Evolutionary conservation across 331 rosid species (phyloP).

Genomic region (Quercus tomentella): DNA sequence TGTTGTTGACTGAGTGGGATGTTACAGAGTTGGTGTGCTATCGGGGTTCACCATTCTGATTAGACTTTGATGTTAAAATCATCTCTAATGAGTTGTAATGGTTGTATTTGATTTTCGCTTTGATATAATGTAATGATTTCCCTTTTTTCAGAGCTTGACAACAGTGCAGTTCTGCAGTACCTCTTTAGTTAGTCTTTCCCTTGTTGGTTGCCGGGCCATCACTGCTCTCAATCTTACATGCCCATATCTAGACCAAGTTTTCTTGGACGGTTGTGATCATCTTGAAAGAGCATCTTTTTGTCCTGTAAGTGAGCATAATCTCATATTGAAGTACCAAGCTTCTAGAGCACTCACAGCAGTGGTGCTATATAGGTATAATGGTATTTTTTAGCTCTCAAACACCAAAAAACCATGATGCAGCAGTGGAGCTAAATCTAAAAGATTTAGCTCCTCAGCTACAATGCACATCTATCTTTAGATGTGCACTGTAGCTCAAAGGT

Average conservation of each 20-base stretch:
- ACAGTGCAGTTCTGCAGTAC: conserved; percentile 75
- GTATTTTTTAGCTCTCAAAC: no score
- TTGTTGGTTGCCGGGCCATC: conserved; percentile 85
- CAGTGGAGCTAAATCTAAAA: no score
- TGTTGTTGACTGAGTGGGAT: no score
- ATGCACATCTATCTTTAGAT: no score
- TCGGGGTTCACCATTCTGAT: background rate
- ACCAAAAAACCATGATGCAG: no score
- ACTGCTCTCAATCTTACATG: conserved; percentile 78
- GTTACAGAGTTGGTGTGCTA: background rate
- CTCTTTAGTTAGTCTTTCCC: conserved; percentile 77
- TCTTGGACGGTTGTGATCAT: conserved; percentile 96
- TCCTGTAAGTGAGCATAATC: conserved; percentile 62
- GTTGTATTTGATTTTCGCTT: background rate
- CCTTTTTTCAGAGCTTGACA: conserved; percentile 68
- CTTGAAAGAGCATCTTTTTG: conserved; percentile 81
- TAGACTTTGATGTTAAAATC: background rate
- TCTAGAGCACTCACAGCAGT: no score
- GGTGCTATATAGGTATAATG: no score
- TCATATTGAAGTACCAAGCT: no score
- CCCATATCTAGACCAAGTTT: conserved; percentile 79
- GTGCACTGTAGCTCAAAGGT: no score
- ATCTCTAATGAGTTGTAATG: background rate
- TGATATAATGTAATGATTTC: conserved; percentile 21
- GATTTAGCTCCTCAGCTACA: no score